Evolutionary conservation across 352 stramenopile species (phyloP), one percentile per base, ranked within the genome.

Genomic region (Aphanomyces invadans): DNA sequence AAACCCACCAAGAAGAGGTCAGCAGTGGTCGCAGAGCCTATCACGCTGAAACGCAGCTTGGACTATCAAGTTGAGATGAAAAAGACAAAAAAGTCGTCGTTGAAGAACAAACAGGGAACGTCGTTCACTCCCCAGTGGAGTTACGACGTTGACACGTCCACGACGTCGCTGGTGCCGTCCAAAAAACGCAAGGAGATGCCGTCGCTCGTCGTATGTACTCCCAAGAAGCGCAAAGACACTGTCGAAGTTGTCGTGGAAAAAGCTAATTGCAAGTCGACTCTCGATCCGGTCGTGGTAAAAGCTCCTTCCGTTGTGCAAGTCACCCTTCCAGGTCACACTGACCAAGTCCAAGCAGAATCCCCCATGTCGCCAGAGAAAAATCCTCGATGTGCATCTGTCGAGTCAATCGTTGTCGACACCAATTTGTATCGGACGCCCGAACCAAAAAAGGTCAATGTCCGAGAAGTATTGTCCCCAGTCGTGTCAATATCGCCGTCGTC

Each of bases 401-500:
- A 15, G 15, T 15, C 36, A 42, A 7, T 7, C 36, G 15, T 42
- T 15, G 36, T 42, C 36, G 7, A 42, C 7, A 42, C 36, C 36
- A 42, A 15, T 15, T 42, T 42, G 36, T 42, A 42, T 15, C 36
- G 36, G 7, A 42, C 36, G 7, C 36, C 36, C 36, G 36, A 42
- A 15, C 36, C 36, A 7, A 42, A 42, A 15, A 42, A 42, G 15
- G 7, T 15, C 36, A 42, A 42, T 15, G 36, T 15, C 7, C 7
- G 7, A 7, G 7, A 42, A 42, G 74, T 81, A 0, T 74, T 78
- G 9, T 90, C 81, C 32, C 81, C 81, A 0, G 81, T 90, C 9
- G 81, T 90, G 31, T 90, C 81, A 0, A 80, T 88, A 53, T 88
- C 81, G 17, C 88, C 81, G 2, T 69, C 74, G 0, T 89, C 80